phyloP scores from a whole-genome alignment of 139 green algal genomes.

The Micractinium conductrix region DNA sequence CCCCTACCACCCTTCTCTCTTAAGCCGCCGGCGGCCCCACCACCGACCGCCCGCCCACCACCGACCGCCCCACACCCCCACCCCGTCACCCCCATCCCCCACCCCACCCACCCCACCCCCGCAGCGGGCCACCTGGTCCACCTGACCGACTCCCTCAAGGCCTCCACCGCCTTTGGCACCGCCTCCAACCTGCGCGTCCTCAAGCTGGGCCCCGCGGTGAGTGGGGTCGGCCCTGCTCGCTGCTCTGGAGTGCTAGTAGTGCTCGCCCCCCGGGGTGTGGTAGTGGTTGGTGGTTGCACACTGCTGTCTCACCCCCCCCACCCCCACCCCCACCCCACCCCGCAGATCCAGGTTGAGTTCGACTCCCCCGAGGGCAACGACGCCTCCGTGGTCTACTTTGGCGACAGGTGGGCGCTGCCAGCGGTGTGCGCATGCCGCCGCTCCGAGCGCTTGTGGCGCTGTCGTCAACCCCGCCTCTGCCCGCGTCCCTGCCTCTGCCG shows the following conservation, averaged over 20 bases:
- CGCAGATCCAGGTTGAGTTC: slow-evolving; percentile 14
- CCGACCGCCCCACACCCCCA: neutral
- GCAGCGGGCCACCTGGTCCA: neutral
- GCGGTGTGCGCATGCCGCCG: too few species aligned
- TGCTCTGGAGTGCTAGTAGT: neutral
- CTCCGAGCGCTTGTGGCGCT: too few species aligned
- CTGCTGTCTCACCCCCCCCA: too few species aligned
- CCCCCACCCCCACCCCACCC: neutral
- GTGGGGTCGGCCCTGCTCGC: neutral
- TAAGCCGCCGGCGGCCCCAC: neutral
- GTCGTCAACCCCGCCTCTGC: too few species aligned
- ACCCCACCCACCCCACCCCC: neutral
- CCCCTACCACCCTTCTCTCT: neutral
- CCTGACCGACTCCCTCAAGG: neutral
- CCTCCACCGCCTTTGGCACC: neutral
- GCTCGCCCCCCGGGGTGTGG: too few species aligned
- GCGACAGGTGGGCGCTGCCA: too few species aligned
- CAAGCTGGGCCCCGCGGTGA: slow-evolving; percentile 5
- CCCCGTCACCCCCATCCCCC: neutral
- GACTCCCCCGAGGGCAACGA: slow-evolving; percentile 5
- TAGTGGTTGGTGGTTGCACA: neutral
- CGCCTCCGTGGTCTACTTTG: neutral
- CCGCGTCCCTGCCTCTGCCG: too few species aligned
- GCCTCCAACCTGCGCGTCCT: slow-evolving; percentile 3
- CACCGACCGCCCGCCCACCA: neutral